Evolutionary conservation across 768 basidiomycete genomes (phyloP).

Genomic region (Tricholoma saponaceum): DNA sequence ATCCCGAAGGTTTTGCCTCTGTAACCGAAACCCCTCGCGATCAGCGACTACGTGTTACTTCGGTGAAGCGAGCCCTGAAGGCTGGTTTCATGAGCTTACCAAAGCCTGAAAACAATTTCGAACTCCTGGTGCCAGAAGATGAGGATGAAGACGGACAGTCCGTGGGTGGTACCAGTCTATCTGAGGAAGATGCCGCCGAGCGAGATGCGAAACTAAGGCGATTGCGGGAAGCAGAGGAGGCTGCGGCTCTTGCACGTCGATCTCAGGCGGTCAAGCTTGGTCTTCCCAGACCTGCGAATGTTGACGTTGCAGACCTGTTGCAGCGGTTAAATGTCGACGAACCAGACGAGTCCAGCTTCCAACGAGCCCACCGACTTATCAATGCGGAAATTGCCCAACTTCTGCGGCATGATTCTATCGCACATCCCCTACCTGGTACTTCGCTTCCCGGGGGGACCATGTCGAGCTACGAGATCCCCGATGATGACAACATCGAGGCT

Average conservation of each 20-base stretch:
- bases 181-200: constrained; percentile 90
- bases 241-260: constrained; percentile 74
- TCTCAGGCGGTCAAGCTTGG: constrained; percentile 77
- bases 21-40: constrained; percentile 75
- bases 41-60: constrained; percentile 53
- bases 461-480: constrained; percentile 70
- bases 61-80: constrained; percentile 72
- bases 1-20: constrained; percentile 58
- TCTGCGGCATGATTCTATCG: constrained; percentile 83
- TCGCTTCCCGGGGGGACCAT: constrained; percentile 65
- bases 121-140: constrained; percentile 87
- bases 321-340: constrained; percentile 51
- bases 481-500: constrained; percentile 64
- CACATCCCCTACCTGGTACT: constrained; percentile 87
- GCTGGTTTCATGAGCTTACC: constrained; percentile 83
- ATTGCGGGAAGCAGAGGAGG: constrained; percentile 70
- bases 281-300: constrained; percentile 82
- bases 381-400: constrained; percentile 75
- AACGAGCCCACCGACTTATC: constrained; percentile 58
- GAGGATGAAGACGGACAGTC: constrained; percentile 64
- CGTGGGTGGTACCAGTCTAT: constrained; percentile 21
- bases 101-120: constrained; percentile 95
- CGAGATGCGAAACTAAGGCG: constrained; percentile 73
- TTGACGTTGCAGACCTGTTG: constrained; percentile 67
- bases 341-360: constrained; percentile 35